phyloP scores from a whole-genome alignment of 2,329 filamentous ascomycete genomes.

The Aspergillus carbonarius region DNA sequence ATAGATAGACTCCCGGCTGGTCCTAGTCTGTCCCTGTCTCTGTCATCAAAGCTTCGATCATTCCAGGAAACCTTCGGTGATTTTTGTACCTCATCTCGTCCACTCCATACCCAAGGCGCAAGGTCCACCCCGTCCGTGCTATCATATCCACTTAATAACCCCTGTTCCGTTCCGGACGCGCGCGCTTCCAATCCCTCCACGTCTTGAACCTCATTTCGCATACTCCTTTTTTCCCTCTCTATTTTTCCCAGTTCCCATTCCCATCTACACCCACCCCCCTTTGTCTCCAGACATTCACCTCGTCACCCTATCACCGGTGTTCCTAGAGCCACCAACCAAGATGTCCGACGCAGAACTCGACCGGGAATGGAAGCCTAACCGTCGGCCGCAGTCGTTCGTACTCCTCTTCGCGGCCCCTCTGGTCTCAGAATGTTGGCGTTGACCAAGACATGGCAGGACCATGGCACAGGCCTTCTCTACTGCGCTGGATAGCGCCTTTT shows the following conservation, averaged over 20 bases:
- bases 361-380: constrained; percentile 76
- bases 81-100: constrained; percentile 4
- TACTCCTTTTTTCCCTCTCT: constrained; percentile 7
- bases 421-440: constrained; percentile 18
- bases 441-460: constrained; percentile 58
- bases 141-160: constrained; percentile 9
- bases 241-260: neutral
- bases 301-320: constrained; percentile 1
- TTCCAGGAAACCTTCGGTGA: constrained; percentile 9
- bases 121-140: constrained; percentile 6
- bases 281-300: neutral
- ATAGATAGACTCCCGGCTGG: constrained; percentile 28
- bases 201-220: constrained; percentile 9
- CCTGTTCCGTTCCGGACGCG: constrained; percentile 7
- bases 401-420: constrained; percentile 15
- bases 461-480: constrained; percentile 84
- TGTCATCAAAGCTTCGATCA: constrained; percentile 12
- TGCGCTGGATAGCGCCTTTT: constrained; percentile 85
- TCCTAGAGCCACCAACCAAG: constrained; percentile 15
- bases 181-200: constrained; percentile 4
- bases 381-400: constrained; percentile 80
- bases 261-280: neutral
- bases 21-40: constrained; percentile 22
- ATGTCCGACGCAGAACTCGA: constrained; percentile 60
- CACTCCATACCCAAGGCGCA: constrained; percentile 1